Evolutionary conservation across 2,329 filamentous ascomycete genomes (phyloP).

Genomic region (Phialocephala subalpina): DNA sequence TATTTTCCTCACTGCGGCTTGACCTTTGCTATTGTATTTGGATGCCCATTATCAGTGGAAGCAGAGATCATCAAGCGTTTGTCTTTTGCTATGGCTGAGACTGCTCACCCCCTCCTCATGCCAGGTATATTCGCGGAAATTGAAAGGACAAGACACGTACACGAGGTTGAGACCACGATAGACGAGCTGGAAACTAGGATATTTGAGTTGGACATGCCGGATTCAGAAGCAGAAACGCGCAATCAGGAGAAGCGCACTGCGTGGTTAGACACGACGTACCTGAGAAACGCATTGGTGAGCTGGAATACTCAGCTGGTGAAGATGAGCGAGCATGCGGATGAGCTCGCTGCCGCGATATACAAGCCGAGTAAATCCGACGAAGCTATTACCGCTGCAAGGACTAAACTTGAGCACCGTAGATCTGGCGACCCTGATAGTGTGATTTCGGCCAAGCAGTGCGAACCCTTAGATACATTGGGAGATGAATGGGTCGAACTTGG

Average conservation of each 20-base stretch:
- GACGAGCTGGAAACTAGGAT: neutral
- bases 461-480: neutral
- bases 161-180: neutral
- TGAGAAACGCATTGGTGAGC: neutral
- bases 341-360: neutral
- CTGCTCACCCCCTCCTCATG: neutral
- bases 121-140: neutral
- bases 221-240: neutral
- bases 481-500: neutral
- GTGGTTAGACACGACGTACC: neutral
- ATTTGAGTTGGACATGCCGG: neutral
- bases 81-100: neutral
- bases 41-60: neutral
- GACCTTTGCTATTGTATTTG: neutral
- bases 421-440: neutral
- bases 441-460: neutral
- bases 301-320: neutral
- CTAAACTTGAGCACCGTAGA: neutral
- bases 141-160: neutral
- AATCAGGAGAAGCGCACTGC: neutral
- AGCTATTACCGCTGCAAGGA: neutral
- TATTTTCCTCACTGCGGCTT: neutral
- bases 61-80: neutral
- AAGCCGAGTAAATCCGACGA: neutral
- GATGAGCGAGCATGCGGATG: neutral